Evolutionary conservation across 2,329 filamentous ascomycete species (phyloP).

Genomic region (Colletotrichum lentis): DNA sequence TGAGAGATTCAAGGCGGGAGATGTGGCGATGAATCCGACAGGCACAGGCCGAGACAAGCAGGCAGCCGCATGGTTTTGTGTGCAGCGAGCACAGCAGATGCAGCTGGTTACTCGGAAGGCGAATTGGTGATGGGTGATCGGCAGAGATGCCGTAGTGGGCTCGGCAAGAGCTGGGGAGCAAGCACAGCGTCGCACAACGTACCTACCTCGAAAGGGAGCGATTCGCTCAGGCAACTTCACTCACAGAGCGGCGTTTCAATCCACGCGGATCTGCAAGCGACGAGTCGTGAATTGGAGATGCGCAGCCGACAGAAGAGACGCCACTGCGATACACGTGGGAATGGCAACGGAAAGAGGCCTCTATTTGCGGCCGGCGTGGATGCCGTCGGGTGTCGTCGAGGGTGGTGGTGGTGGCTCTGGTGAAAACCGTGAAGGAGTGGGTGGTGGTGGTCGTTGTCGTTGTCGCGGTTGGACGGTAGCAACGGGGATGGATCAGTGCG

Average conservation of each 20-base stretch:
- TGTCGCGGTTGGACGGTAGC: constrained; percentile 17
- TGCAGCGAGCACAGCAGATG: constrained; percentile 12
- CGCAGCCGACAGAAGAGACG: background rate
- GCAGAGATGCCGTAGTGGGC: constrained; percentile 26
- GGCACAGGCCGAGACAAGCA: background rate
- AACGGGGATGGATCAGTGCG: constrained; percentile 4
- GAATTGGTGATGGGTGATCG: constrained; percentile 30
- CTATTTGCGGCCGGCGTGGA: constrained; percentile 9
- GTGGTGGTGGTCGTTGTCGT: no score
- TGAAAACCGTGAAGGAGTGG: constrained; percentile 2
- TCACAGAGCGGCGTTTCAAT: constrained; percentile 20
- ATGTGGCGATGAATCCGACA: background rate
- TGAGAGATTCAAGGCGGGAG: constrained; percentile 1
- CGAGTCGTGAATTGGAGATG: constrained; percentile 11
- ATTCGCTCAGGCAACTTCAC: constrained; percentile 10
- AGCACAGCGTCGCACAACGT: constrained; percentile 28
- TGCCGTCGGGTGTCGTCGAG: constrained; percentile 9
- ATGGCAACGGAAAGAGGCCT: background rate
- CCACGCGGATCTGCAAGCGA: background rate
- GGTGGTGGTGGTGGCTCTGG: constrained; percentile 7
- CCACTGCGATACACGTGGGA: constrained; percentile 10
- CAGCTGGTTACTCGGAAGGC: constrained; percentile 15
- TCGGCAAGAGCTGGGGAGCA: constrained; percentile 20
- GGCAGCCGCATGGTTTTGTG: constrained; percentile 12
- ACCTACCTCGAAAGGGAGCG: constrained; percentile 30